Base-by-base conservation (phyloP, 768 basidiomycete genomes). In the Boletus rubescentipes region DNA sequence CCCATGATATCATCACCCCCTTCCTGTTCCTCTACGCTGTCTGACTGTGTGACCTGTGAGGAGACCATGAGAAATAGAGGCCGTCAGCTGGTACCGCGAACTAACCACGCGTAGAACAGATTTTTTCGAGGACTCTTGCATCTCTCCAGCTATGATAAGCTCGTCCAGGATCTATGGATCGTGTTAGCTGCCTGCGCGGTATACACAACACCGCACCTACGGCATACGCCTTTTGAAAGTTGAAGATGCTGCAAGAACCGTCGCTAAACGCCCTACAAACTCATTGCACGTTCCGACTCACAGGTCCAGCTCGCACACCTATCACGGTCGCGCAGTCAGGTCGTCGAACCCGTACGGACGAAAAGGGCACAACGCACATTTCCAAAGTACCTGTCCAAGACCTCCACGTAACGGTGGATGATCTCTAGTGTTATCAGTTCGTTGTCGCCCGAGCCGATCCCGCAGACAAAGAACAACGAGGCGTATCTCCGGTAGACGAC, bases 401-500 rank as follows among this genome's bases (percentile, higher is more conserved):
- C 83, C 65, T 97, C 93, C 26, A 95, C 94, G 59, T 90, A 97
- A 64, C 94, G 85, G 69, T 98, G 95, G 37, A 98, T 88, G 59
- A 97, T 84, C 73, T 98, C 95, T 32, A 98, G 78, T 1, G 92
- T 87, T 56, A 92, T 77, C 37, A 98, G 82, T 70, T 98, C 95
- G 67, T 98, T 98, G 76, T 98, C 95, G 41, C 74, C 75, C 31
- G 83, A 80, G 46, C 84, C 81, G 58, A 98, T 87, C 42, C 91
- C 93, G 60, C 86, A 88, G 39, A 98, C 87, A 72, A 98, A 98
- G 81, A 94, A 98, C 32, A 98, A 74, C 10, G 93, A 95, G 9
- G 95, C 95, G 64, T 98, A 98, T 67, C 95, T 86, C 42, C 93
- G 81, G 75, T 98, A 98, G 21, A 97, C 89, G 55, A 98, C 86